Evolutionary conservation across 1,284 basidiomycete genomes (phyloP), one percentile per base, ranked within the genome.

Genomic region (Jaminaea rosea): DNA sequence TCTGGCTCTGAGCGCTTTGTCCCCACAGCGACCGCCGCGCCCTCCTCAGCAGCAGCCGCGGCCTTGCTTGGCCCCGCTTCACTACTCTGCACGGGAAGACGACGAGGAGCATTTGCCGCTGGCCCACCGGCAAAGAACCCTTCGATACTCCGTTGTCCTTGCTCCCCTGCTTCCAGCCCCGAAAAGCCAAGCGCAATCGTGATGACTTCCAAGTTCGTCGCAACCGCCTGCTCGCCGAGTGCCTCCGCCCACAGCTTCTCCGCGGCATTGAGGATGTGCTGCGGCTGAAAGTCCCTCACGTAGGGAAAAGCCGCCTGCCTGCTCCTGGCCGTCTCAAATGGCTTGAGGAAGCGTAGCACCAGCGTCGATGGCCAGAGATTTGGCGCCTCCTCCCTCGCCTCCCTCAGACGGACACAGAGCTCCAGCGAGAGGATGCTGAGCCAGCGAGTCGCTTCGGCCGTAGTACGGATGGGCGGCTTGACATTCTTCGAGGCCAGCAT

Each of bases 191-290:
- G 78, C 15, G 81, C 79, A 3, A 97, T 80, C 59, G 81, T 82
- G 32, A 84, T 84, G 45, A 94, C 79, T n/a, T 62, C 59, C 21
- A 72, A 69, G 13, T 69, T 75, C 27, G 78, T 73, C 3, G 48
- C 29, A 4, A 50, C 54, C 6, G 59, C 27, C 9, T 56, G 57
- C 47, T 36, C 80, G 78, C 44, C 80, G 6, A 87, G 79, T 11
- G 90, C 80, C 55, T 96, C 91, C 57, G 84, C 85, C 86, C 92
- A 90, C 1, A 98, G 79, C 70, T 83, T 86, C 63, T 87, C 81
- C 1, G 84, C 92, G 34, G 82, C 82, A n/a, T 81, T 78, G 13
- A 84, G 80, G 55, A 98, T 86, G 54, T 82, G 67, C 6, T 89
- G 87, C 7, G 87, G 82, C 0, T 81, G 83, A n/a, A 86, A 77